A percentile compares a stretch with the other conserved stretches of the same genome.
These are phyloP conservation scores for Apiospora hydei DNA, from an alignment of 2,329 filamentous ascomycete genomes.

Conservation along the genomic window DNA sequence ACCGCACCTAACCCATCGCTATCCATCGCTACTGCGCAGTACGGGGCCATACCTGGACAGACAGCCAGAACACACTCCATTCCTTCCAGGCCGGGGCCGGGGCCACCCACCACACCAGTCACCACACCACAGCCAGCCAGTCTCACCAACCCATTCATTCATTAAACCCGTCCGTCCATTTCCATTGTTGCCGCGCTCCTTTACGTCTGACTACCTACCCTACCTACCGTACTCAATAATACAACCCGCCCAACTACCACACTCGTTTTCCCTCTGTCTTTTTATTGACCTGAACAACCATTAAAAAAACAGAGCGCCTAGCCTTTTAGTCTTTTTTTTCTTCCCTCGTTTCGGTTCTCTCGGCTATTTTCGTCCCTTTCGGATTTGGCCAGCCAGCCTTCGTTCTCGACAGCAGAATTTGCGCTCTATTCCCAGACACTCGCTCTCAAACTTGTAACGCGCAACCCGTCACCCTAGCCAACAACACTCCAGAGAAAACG, in stretches of 20 bases:
- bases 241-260: conserved; percentile 12
- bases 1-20: not conserved
- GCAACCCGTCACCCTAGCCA: not conserved
- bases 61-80: not conserved
- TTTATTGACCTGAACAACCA: conserved; percentile 11
- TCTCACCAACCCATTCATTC: conserved; percentile 10
- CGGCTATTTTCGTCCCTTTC: conserved; percentile 21
- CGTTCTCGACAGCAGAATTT: conserved; percentile 8
- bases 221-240: not conserved
- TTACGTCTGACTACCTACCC: conserved; percentile 4
- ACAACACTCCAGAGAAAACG: conserved; percentile 16
- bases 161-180: conserved; percentile 13
- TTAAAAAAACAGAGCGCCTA: not conserved
- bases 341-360: conserved; percentile 12
- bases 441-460: not conserved
- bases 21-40: not conserved
- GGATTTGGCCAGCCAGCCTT: not conserved
- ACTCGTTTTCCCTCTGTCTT: conserved; percentile 15
- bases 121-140: not conserved
- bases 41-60: not conserved
- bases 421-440: not conserved
- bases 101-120: not conserved
- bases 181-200: conserved; percentile 16
- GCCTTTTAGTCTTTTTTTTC: not conserved
- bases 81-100: not conserved